Conservation (phyloP, 2,329 filamentous ascomycete genomes). For the Drechslerella coelobrocha region DNA sequence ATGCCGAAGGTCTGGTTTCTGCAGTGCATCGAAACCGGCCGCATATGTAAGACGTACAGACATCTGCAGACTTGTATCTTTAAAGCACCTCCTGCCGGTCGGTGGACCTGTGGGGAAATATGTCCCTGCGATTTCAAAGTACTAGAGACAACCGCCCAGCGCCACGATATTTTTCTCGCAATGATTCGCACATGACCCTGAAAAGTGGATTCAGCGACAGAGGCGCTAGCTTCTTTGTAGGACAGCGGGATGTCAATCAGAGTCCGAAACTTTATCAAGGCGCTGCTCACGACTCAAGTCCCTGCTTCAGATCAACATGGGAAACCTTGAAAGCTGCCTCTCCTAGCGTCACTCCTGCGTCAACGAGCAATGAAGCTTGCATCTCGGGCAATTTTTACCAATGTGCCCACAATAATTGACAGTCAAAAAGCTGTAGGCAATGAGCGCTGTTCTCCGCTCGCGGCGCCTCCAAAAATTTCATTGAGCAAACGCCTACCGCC, state of each 20-base stretch:
- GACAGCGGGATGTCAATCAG: neutral
- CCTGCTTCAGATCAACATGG: neutral
- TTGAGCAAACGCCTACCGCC: neutral
- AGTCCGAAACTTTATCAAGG: neutral
- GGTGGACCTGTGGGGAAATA: slow-evolving; percentile 25
- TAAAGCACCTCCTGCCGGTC: neutral
- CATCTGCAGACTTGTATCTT: neutral
- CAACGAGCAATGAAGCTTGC: slow-evolving; percentile 5
- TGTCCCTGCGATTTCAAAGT: slow-evolving; percentile 19
- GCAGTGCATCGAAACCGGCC: neutral
- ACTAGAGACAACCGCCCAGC: slow-evolving; percentile 17
- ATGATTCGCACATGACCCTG: neutral
- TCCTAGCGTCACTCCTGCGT: slow-evolving; percentile 12
- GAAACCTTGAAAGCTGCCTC: neutral
- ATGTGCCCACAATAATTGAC: too few species aligned
- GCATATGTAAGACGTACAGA: neutral
- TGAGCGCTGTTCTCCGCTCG: too few species aligned
- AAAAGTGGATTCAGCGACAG: neutral
- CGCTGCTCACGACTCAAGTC: neutral
- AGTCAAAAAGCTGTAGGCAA: too few species aligned
- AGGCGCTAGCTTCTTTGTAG: neutral
- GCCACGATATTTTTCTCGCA: slow-evolving; percentile 7
- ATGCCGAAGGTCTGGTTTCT: neutral
- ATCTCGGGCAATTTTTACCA: too few species aligned
- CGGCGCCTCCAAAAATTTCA: neutral